phyloP scores from a whole-genome alignment of 169 alveolate genomes.

The Plasmodium ovale region DNA sequence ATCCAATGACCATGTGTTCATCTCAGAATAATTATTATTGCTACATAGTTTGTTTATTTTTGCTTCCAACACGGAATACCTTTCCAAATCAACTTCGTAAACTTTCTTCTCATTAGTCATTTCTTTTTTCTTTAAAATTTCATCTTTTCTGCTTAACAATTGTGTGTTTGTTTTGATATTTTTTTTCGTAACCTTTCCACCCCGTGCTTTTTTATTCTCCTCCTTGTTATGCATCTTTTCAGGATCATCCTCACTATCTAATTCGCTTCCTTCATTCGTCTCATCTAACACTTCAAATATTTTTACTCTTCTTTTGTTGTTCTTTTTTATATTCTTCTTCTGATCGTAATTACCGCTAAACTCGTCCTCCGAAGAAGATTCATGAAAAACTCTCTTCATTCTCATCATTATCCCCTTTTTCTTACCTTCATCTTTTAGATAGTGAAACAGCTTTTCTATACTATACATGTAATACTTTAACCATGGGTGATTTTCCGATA shows the following conservation, averaged over 20 bases:
- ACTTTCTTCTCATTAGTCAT: slow-evolving; percentile 48
- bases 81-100: slow-evolving; percentile 73
- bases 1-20: slow-evolving; percentile 75
- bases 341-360: neutral
- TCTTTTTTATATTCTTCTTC: slow-evolving; percentile 6
- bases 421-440: slow-evolving; percentile 54
- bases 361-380: neutral
- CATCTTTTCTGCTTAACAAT: slow-evolving; percentile 63
- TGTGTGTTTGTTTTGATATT: slow-evolving; percentile 4
- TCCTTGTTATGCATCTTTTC: slow-evolving; percentile 18
- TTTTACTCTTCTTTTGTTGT: neutral
- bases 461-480: slow-evolving; percentile 39
- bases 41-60: slow-evolving; percentile 54
- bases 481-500: slow-evolving; percentile 77
- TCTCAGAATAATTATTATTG: slow-evolving; percentile 55
- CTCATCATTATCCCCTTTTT: slow-evolving; percentile 29
- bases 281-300: slow-evolving; percentile 55
- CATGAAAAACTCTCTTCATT: slow-evolving; percentile 53
- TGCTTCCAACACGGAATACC: slow-evolving; percentile 46
- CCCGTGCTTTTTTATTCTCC: slow-evolving; percentile 7
- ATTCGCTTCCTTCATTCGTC: slow-evolving; percentile 21
- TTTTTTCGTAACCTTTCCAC: slow-evolving; percentile 26
- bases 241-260: slow-evolving; percentile 3
- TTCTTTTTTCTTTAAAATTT: slow-evolving; percentile 71
- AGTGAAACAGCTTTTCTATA: slow-evolving; percentile 31